Evolutionary conservation across 1,139 yeast genomes (phyloP).

Genomic region (Candida freyschussii): DNA sequence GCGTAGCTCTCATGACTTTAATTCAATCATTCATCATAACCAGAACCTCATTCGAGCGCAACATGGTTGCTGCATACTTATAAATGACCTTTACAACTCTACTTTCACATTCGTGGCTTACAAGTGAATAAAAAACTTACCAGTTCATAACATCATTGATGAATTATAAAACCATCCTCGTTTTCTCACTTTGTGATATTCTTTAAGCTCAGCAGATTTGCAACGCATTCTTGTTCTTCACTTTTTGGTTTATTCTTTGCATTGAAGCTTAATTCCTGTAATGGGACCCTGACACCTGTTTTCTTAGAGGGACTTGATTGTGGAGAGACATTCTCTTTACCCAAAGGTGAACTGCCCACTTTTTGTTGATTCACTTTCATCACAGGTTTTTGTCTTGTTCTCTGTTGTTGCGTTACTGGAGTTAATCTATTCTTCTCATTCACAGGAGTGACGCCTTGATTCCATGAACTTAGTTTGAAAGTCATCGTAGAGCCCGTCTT

Average conservation of each 20-base stretch:
- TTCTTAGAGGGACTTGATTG: conserved; percentile 10
- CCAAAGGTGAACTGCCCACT: conserved; percentile 15
- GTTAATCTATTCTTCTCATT: conserved; percentile 7
- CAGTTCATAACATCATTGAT: too few relatives aligned
- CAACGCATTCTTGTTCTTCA: conserved; percentile 7
- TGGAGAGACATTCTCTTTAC: conserved; percentile 9
- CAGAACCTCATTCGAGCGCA: too few relatives aligned
- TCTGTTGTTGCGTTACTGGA: conserved; percentile 4
- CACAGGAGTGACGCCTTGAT: conserved; percentile 7
- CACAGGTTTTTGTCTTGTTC: conserved; percentile 22
- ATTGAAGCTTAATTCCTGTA: conserved; percentile 5
- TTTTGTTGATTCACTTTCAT: conserved; percentile 22
- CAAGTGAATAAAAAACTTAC: too few relatives aligned
- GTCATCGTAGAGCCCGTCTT: conserved; percentile 18
- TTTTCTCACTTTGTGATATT: conserved; percentile 6
- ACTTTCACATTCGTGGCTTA: too few relatives aligned
- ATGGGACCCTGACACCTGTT: conserved; percentile 7
- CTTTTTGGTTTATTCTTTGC: conserved; percentile 3
- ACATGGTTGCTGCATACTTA: too few relatives aligned
- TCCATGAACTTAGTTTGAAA: conserved; percentile 17
- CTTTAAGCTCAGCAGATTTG: conserved; percentile 9
- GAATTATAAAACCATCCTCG: neutral
- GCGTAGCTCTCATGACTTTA: too few relatives aligned
- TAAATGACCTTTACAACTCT: too few relatives aligned
- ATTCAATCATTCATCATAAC: too few relatives aligned